These are phyloP conservation scores for Arbutus unedo DNA, from an alignment of 148 eudicot species.

Conservation along the genomic window DNA sequence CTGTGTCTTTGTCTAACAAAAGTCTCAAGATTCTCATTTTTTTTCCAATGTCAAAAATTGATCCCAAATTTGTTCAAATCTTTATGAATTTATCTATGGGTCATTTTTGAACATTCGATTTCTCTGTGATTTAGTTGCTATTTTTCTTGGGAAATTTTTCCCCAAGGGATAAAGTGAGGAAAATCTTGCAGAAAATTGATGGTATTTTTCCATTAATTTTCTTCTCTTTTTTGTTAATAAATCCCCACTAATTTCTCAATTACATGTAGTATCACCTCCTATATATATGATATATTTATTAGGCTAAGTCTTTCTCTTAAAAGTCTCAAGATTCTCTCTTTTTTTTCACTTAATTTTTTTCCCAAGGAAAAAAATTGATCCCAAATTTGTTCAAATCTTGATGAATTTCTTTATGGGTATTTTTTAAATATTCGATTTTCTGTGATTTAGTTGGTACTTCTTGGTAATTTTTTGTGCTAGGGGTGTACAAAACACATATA, in stretches of 20 bases:
- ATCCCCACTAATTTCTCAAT: background rate
- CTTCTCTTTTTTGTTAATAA: background rate
- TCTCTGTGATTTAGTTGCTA: too few relatives aligned
- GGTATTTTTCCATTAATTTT: constrained; percentile 38
- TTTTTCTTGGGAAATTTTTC: too few relatives aligned
- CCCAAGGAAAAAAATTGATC: background rate
- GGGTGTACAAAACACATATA: constrained; percentile 43
- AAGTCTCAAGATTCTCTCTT: background rate
- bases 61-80: too few relatives aligned
- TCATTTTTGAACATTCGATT: too few relatives aligned
- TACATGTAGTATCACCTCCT: background rate
- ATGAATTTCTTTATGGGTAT: background rate
- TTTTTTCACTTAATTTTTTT: background rate
- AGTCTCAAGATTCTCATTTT: too few relatives aligned
- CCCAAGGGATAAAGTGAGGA: constrained; percentile 63
- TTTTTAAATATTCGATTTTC: background rate
- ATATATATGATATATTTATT: background rate
- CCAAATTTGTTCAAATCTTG: constrained; percentile 7
- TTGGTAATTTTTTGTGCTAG: constrained; percentile 15
- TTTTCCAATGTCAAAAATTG: too few relatives aligned
- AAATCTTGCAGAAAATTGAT: constrained; percentile 89
- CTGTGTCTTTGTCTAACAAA: too few relatives aligned
- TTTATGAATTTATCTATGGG: too few relatives aligned
- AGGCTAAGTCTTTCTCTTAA: background rate
- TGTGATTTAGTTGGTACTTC: background rate